Percentiles rank a stretch among this genome's conserved stretches.
Evolutionary conservation across 352 stramenopile species (phyloP).

Genomic region (Phytopythium delawarense): DNA sequence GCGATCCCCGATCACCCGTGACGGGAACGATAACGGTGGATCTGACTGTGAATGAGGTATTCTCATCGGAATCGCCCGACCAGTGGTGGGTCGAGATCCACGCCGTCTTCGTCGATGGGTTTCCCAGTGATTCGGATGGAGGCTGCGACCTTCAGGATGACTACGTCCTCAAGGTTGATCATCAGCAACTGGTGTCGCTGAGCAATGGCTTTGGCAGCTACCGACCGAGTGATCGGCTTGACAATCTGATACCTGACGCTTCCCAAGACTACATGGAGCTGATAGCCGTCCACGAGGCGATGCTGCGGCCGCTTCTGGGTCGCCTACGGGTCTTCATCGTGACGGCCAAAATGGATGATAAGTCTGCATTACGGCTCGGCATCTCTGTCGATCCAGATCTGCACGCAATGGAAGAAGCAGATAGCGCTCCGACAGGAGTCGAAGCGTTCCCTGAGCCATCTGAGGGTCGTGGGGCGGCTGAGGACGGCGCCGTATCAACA

Average conservation of each 20-base stretch:
- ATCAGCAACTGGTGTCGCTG: conserved; percentile 26
- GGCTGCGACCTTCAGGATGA: background rate
- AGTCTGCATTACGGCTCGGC: background rate
- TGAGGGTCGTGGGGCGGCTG: background rate
- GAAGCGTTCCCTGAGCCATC: background rate
- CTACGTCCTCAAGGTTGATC: conserved; percentile 25
- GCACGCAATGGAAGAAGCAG: background rate
- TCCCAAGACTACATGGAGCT: conserved; percentile 20
- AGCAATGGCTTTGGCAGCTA: conserved; percentile 44
- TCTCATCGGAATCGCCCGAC: conserved; percentile 36
- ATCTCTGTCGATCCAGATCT: background rate
- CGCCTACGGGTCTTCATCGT: conserved; percentile 11
- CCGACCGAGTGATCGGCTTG: conserved; percentile 40
- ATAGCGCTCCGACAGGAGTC: background rate
- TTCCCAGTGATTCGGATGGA: background rate
- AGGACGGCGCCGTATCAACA: background rate
- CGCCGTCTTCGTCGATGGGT: conserved; percentile 17
- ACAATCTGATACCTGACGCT: background rate
- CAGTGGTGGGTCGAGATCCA: conserved; percentile 66
- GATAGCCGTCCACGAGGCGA: conserved; percentile 48
- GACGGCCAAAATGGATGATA: background rate
- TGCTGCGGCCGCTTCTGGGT: conserved; percentile 42
- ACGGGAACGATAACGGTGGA: conserved; percentile 20
- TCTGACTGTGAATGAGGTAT: conserved; percentile 54
- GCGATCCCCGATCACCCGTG: background rate